These are phyloP conservation scores for Lasiosphaeria ovina DNA, from an alignment of 495 filamentous ascomycete species.

Conservation along the genomic window DNA sequence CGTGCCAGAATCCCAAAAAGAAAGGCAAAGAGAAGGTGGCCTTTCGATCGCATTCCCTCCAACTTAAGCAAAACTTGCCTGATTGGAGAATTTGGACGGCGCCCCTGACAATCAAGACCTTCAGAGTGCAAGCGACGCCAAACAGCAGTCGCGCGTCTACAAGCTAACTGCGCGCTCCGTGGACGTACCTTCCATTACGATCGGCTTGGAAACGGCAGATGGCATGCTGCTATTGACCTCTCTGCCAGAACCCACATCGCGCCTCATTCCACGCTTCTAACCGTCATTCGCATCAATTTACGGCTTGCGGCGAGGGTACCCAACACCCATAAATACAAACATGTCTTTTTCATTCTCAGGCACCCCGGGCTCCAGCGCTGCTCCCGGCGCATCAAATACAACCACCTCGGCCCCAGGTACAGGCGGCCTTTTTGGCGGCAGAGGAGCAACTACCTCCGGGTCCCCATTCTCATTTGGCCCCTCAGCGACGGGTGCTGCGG, in stretches of 20 bases:
- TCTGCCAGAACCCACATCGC: neutral
- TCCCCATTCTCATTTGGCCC: constrained; percentile 37
- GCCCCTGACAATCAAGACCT: no score
- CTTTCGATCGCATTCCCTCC: no score
- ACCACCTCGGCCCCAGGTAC: constrained; percentile 38
- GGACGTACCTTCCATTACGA: neutral
- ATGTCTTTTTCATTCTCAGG: constrained; percentile 40
- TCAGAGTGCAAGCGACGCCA: no score
- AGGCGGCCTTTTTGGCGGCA: constrained; percentile 38
- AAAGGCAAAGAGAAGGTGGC: neutral
- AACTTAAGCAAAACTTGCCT: no score
- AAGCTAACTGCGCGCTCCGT: no score
- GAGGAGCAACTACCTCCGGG: constrained; percentile 15
- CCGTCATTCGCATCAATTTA: constrained; percentile 2
- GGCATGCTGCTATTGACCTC: constrained; percentile 9
- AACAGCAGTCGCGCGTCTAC: no score
- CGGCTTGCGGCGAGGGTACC: neutral
- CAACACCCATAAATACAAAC: constrained; percentile 1
- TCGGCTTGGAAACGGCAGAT: constrained; percentile 5
- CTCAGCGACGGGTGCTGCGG: constrained; percentile 26
- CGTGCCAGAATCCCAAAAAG: neutral
- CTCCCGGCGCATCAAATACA: constrained; percentile 36
- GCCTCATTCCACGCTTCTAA: constrained; percentile 1
- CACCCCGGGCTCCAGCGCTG: constrained; percentile 36
- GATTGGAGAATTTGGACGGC: no score